These are phyloP conservation scores for Smittium culicis DNA, from an alignment of 371 early-diverging fungal genomes.

Conservation along the genomic window DNA sequence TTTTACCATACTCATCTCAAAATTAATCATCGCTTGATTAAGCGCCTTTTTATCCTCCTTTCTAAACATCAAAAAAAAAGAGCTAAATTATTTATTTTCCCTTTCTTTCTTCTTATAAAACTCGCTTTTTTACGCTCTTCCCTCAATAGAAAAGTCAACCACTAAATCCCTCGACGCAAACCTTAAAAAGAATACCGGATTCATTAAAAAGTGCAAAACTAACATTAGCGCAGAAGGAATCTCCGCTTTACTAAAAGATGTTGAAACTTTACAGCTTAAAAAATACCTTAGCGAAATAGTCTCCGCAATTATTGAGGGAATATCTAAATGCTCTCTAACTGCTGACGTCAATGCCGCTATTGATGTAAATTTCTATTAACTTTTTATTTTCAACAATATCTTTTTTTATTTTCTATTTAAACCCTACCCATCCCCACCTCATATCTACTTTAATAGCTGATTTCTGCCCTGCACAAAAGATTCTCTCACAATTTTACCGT, in stretches of 20 bases:
- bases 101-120: background rate
- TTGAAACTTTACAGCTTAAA: constrained; percentile 74
- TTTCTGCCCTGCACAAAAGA: constrained; percentile 79
- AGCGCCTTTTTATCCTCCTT: background rate
- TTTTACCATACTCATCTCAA: too few species aligned
- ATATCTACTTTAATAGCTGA: constrained; percentile 20
- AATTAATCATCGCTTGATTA: too few species aligned
- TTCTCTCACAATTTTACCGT: background rate
- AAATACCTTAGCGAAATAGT: constrained; percentile 91
- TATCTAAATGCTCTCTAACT: constrained; percentile 47
- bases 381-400: background rate
- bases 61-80: background rate
- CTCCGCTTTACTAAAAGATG: constrained; percentile 60
- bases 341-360: constrained; percentile 68
- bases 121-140: background rate
- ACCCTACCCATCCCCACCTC: background rate
- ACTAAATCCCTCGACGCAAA: constrained; percentile 65
- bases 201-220: constrained; percentile 83
- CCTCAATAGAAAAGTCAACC: constrained; percentile 5
- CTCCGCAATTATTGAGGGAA: constrained; percentile 61
- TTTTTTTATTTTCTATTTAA: background rate
- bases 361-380: constrained; percentile 33
- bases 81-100: background rate
- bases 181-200: constrained; percentile 90
- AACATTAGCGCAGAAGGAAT: constrained; percentile 59